phyloP scores from a whole-genome alignment of 1,284 basidiomycete species.

The Xanthoconium separans region DNA sequence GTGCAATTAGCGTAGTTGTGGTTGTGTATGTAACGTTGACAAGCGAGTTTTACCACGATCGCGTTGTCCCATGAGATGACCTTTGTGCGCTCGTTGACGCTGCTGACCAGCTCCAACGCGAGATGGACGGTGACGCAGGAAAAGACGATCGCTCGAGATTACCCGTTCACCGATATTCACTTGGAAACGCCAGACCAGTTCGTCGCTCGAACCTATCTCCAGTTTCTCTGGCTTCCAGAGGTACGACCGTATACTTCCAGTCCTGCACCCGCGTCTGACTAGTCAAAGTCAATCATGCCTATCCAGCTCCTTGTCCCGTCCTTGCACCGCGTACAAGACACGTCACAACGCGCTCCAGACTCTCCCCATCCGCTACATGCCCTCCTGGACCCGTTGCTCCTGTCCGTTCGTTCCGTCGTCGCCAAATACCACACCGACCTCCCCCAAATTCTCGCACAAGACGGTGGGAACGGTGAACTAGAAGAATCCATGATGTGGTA shows the following conservation, averaged over 20 bases:
- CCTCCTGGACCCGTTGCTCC: slow-evolving; percentile 55
- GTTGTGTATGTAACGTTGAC: not conserved
- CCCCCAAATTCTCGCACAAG: slow-evolving; percentile 53
- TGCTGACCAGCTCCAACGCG: slow-evolving; percentile 21
- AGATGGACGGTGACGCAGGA: slow-evolving; percentile 52
- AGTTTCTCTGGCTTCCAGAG: slow-evolving; percentile 76
- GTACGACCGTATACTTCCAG: slow-evolving; percentile 35
- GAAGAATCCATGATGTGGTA: slow-evolving; percentile 78
- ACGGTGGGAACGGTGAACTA: slow-evolving; percentile 55
- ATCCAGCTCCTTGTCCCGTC: slow-evolving; percentile 53
- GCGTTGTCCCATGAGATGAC: slow-evolving; percentile 12
- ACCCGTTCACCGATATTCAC: slow-evolving; percentile 42
- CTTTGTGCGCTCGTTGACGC: slow-evolving; percentile 17
- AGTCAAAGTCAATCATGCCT: slow-evolving; percentile 64
- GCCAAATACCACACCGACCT: slow-evolving; percentile 67
- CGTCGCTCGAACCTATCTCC: slow-evolving; percentile 58
- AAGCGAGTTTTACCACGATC: too few relatives aligned
- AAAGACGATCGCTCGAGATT: slow-evolving; percentile 47
- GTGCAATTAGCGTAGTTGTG: not conserved
- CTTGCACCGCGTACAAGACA: slow-evolving; percentile 45
- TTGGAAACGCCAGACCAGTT: slow-evolving; percentile 46
- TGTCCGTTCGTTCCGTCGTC: slow-evolving; percentile 52
- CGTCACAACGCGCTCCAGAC: slow-evolving; percentile 18
- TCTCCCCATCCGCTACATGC: slow-evolving; percentile 53
- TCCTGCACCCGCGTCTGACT: slow-evolving; percentile 11